Evolutionary conservation across 164 flowering plant genomes (phyloP), one percentile per base, ranked within the genome.

Genomic region (Vitis rupestris): DNA sequence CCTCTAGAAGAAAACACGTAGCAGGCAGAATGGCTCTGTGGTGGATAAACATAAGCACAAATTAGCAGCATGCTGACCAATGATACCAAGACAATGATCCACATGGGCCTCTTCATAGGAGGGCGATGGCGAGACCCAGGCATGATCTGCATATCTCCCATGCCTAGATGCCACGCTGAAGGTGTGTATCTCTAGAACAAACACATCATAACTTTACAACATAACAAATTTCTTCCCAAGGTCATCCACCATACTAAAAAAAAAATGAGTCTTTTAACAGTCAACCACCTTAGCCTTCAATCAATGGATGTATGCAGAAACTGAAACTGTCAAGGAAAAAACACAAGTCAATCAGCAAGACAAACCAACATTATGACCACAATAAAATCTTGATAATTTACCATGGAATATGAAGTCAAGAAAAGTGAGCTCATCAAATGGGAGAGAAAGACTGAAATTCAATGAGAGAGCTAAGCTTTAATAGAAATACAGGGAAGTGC

Each of bases 41-140:
- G 94, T 48, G 97, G 97, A 76, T 88, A 86, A 37, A 93, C 79
- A 79, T 88, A 91, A 54, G 91, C 92, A 69, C 84, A 87, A 56
- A 96, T 84, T 54, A 93, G 74, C 58, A 93, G 84, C 61, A 89
- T n/a, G 71, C 88, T 79, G 70, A 90, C 86, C 68, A 96, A 72
- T 27, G 86, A 86, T 72, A 93, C 78, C 79, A 93, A 78, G 11
- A 86, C 84, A 69, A 93, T 85, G 65, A 93, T 93, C 98, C 98
- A 96, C 62, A 83, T 47, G 10, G 95, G 97, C 78, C 89, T 81
- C 82, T 78, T 92, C 62, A 88, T 65, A 44, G 80, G 86, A 71
- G 87, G 81, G n/a, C 95, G 86, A 23, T 87, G 92, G 75, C 97
- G 97, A 76, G 85, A 72, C 74, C 81, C 85, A 23, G 87, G 82